Base-by-base conservation (phyloP, 2,329 filamentous ascomycete species). In the Aspergillus pseudoglaucus region DNA sequence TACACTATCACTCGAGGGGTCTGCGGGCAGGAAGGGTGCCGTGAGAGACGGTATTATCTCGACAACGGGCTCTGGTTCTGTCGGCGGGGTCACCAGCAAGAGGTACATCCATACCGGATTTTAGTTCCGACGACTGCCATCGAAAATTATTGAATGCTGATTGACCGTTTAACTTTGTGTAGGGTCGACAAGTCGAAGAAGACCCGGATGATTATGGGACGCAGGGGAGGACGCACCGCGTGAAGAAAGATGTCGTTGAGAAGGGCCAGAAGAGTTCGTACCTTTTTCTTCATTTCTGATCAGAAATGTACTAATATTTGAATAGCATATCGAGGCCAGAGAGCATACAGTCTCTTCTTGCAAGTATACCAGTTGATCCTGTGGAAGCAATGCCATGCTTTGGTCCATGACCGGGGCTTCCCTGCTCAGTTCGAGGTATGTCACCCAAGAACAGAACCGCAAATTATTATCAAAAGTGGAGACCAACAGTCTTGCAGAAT, bases 311-410 rank as follows among this genome's bases (percentile, higher is more conserved):
- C 78, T 84, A 60, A 87, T 44, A 66, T 66, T 40, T 5, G 38
- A 12, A 45, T 47, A 77, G 77, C 68, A 48, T 75, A 76, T 58
- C 73, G 65, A 5, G 90, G 90, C 38, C 74, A 80, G 42, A 77
- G 81, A 46, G 91, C 86, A 12, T 81, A 83, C 54, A 81, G 86
- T 53, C 78, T 96, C 20, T 96, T 88, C 64, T 75, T 97, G 32
- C 86, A 95, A 63, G 85, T 82, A 53, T 80, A 94, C 50, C 91
- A 97, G 67, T 74, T 95, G 27, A 78, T 97, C 42, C 72, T 98
- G 23, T 83, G 90, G 64, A 88, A 86, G 61, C 91, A 97, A 71
- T 72, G 88, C 14, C 70, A 80, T 60, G 90, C 85, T 76, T 74
- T 97, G 25, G 73, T 95, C 12, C 72, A 79, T 18, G 72, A 76